phyloP scores from a whole-genome alignment of 2,329 filamentous ascomycete species.

The Penicillium glabrum region DNA sequence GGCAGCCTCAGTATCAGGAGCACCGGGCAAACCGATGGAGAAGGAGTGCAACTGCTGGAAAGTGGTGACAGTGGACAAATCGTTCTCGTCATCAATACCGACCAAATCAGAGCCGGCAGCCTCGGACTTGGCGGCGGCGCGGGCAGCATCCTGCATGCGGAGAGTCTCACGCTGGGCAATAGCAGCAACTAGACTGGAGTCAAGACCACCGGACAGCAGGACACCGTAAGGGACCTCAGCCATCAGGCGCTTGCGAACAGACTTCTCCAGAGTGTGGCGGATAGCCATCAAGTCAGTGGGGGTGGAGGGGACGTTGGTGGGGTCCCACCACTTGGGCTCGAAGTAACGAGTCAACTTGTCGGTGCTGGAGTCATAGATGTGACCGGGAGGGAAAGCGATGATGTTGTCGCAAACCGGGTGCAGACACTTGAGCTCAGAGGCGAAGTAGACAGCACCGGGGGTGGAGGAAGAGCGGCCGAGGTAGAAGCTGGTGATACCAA shows the following conservation, averaged over 20 bases:
- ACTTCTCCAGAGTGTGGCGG: slow-evolving; percentile 78
- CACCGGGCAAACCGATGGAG: slow-evolving; percentile 91
- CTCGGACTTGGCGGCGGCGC: slow-evolving; percentile 45
- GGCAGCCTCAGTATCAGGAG: slow-evolving; percentile 89
- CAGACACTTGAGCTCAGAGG: slow-evolving; percentile 92
- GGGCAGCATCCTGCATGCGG: slow-evolving; percentile 66
- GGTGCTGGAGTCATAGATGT: slow-evolving; percentile 93
- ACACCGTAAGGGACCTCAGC: slow-evolving; percentile 98
- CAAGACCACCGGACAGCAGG: slow-evolving; percentile 87
- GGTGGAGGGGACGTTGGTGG: slow-evolving; percentile 70
- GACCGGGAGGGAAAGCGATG: slow-evolving; percentile 88
- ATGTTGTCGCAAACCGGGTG: slow-evolving; percentile 95
- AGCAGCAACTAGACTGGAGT: slow-evolving; percentile 91
- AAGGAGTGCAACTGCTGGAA: slow-evolving; percentile 97
- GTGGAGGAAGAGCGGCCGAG: slow-evolving; percentile 85
- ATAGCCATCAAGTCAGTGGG: slow-evolving; percentile 83
- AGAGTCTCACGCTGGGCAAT: slow-evolving; percentile 93
- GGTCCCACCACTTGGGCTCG: slow-evolving; percentile 89
- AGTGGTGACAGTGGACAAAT: slow-evolving; percentile 84
- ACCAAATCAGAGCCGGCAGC: slow-evolving; percentile 64
- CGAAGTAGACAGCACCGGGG: slow-evolving; percentile 87
- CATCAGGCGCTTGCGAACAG: slow-evolving; percentile 96
- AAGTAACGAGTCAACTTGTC: slow-evolving; percentile 84
- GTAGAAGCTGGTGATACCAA: slow-evolving; percentile 96
- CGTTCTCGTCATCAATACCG: slow-evolving; percentile 90